Evolutionary conservation across 352 stramenopile genomes (phyloP).

Genomic region (Globisporangium sylvaticum): DNA sequence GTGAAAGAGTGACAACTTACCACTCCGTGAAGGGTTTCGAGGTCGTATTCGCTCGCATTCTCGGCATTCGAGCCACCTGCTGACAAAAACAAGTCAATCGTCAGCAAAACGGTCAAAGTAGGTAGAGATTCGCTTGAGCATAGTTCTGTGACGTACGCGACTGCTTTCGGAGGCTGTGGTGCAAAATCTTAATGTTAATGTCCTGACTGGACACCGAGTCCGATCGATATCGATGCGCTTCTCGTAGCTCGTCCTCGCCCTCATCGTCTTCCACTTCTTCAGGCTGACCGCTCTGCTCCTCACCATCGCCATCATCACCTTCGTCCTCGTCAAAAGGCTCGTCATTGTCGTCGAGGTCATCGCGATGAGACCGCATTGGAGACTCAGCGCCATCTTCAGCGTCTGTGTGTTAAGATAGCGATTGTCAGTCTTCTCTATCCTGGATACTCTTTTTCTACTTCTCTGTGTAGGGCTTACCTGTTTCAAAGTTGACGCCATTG

Average conservation of each 20-base stretch:
- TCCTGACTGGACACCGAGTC: conserved; percentile 54
- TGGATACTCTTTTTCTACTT: not conserved
- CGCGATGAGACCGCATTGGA: conserved; percentile 15
- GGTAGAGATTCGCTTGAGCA: not conserved
- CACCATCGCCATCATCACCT: conserved; percentile 16
- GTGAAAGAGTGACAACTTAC: conserved; percentile 21
- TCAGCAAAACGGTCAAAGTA: not conserved
- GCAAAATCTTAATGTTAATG: conserved; percentile 60
- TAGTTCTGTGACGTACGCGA: conserved; percentile 27
- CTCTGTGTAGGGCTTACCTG: conserved; percentile 21
- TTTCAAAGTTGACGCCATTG: conserved; percentile 57
- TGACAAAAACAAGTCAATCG: not conserved
- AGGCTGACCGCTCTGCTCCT: conserved; percentile 7
- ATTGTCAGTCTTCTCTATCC: not conserved
- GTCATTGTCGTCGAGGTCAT: conserved; percentile 24
- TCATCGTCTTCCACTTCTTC: conserved; percentile 19
- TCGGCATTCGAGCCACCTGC: conserved; percentile 19
- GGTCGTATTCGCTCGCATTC: conserved; percentile 33
- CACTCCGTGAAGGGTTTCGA: conserved; percentile 68
- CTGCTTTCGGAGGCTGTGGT: conserved; percentile 46
- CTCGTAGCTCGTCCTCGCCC: conserved; percentile 16
- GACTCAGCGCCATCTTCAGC: conserved; percentile 24
- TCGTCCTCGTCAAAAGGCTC: conserved; percentile 19
- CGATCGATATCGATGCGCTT: conserved; percentile 22
- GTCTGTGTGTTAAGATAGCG: conserved; percentile 18